These are phyloP conservation scores for Globisporangium irregulare DNA, from an alignment of 352 stramenopile species.

Conservation along the genomic window DNA sequence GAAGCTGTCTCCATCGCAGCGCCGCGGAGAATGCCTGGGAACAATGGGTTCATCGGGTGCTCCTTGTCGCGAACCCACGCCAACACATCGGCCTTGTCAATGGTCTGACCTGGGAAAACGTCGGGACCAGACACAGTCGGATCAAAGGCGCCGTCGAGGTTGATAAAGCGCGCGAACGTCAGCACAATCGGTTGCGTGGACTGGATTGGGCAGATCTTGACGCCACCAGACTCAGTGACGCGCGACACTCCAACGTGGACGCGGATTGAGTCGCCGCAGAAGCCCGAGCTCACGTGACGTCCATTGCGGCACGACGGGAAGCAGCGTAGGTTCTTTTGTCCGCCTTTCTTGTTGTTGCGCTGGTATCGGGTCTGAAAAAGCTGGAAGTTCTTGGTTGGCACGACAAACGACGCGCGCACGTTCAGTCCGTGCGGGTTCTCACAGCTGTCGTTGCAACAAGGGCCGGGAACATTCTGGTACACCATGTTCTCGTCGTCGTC, in stretches of 20 bases:
- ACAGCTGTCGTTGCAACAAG: conserved; percentile 80
- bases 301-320: conserved; percentile 83
- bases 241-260: conserved; percentile 79
- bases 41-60: conserved; percentile 74
- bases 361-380: conserved; percentile 83
- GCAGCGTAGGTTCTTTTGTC: conserved; percentile 87
- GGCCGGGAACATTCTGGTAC: conserved; percentile 70
- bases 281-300: conserved; percentile 79
- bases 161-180: conserved; percentile 70
- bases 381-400: conserved; percentile 71
- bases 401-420: conserved; percentile 77
- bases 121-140: conserved; percentile 62
- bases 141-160: conserved; percentile 71
- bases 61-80: conserved; percentile 71
- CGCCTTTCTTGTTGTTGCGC: conserved; percentile 89
- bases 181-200: conserved; percentile 50
- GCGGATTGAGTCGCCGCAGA: conserved; percentile 83
- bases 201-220: conserved; percentile 81
- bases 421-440: conserved; percentile 81
- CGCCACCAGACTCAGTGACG: conserved; percentile 66
- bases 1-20: conserved; percentile 76
- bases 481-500: conserved; percentile 67
- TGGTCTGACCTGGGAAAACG: conserved; percentile 74
- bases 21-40: conserved; percentile 67
- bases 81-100: conserved; percentile 63